Percentiles rank a stretch among this genome's conserved stretches.
These are phyloP conservation scores for Fomitopsis betulina DNA, from an alignment of 1,284 basidiomycete species.

Conservation along the genomic window DNA sequence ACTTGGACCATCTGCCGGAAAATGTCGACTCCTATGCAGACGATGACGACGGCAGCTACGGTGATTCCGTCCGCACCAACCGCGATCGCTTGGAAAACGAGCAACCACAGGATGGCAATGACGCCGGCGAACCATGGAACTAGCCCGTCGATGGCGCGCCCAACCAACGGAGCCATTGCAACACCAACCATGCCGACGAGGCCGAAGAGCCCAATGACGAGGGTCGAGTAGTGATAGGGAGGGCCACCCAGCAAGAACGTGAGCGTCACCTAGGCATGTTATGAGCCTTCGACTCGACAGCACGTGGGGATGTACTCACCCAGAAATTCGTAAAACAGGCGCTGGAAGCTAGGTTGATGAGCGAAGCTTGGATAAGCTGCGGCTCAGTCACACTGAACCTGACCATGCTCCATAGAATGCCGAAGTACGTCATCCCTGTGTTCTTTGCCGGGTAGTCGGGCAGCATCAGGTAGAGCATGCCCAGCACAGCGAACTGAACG, in stretches of 20 bases:
- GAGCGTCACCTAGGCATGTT: slow-evolving; percentile 35
- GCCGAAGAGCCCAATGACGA: slow-evolving; percentile 54
- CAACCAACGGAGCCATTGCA: slow-evolving; percentile 42
- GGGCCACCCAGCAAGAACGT: slow-evolving; percentile 48
- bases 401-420: slow-evolving; percentile 43
- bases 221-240: slow-evolving; percentile 43
- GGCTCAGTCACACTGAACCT: slow-evolving; percentile 47
- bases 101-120: slow-evolving; percentile 30
- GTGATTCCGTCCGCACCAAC: slow-evolving; percentile 40
- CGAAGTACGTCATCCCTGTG: slow-evolving; percentile 35
- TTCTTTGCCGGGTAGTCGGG: slow-evolving; percentile 51
- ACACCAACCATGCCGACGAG: slow-evolving; percentile 48
- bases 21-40: slow-evolving; percentile 39
- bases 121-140: slow-evolving; percentile 47
- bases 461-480: slow-evolving; percentile 37
- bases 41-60: slow-evolving; percentile 42
- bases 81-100: slow-evolving; percentile 36
- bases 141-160: slow-evolving; percentile 44
- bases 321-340: slow-evolving; percentile 41
- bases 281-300: neutral
- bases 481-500: slow-evolving; percentile 31
- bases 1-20: slow-evolving; percentile 44
- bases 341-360: slow-evolving; percentile 37
- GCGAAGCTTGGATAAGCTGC: slow-evolving; percentile 41
- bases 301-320: slow-evolving; percentile 16